Evolutionary conservation across 352 stramenopile species (phyloP).

Genomic region (Pythium scleroteichum): DNA sequence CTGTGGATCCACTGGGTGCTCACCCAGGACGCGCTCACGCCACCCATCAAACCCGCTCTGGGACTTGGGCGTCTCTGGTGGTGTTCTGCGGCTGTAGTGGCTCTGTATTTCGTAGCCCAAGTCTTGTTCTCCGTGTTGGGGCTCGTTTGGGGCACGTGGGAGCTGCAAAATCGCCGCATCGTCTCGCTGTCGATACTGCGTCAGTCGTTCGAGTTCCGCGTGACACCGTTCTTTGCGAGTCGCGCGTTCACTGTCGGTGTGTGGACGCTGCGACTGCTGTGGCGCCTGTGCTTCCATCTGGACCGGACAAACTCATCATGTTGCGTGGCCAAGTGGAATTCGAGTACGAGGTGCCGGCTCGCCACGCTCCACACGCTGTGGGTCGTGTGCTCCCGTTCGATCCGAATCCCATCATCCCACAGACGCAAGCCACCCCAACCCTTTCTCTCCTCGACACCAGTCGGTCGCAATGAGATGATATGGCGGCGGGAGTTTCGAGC

Average conservation of each 20-base stretch:
- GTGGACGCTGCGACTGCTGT: conserved; percentile 26
- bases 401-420: too few species aligned
- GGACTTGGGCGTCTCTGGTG: conserved; percentile 1
- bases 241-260: conserved; percentile 21
- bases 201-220: conserved; percentile 11
- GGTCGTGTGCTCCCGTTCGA: too few species aligned
- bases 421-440: too few species aligned
- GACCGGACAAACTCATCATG: conserved; percentile 16
- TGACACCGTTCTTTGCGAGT: conserved; percentile 24
- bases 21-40: conserved; percentile 18
- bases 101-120: conserved; percentile 5
- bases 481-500: neutral
- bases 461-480: neutral
- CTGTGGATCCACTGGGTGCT: conserved; percentile 26
- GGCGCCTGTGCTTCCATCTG: conserved; percentile 7
- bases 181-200: neutral
- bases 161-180: neutral
- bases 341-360: too few species aligned
- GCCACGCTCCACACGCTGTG: too few species aligned
- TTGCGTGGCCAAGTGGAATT: conserved; percentile 27
- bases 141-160: neutral
- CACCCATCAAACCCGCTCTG: conserved; percentile 9
- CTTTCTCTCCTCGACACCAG: too few species aligned
- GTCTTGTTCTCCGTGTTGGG: neutral
- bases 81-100: neutral